Evolutionary conservation across 2,329 filamentous ascomycete genomes (phyloP).

Genomic region (Verticillium nubilum): DNA sequence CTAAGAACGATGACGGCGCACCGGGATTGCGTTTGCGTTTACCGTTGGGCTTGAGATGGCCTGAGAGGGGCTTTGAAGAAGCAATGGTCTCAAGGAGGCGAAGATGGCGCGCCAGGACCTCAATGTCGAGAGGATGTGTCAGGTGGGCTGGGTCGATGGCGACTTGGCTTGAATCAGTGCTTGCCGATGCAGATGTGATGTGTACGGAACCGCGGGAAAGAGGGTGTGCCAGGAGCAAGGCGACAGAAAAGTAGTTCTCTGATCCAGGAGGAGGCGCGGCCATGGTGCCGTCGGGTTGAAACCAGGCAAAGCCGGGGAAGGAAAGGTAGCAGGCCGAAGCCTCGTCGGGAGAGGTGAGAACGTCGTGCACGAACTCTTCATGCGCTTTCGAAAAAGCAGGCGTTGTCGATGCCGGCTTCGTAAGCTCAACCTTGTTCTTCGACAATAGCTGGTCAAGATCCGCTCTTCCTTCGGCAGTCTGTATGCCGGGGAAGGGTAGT

Average conservation of each 20-base stretch:
- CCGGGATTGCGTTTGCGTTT: constrained; percentile 7
- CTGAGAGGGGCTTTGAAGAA: constrained; percentile 32
- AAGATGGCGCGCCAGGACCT: constrained; percentile 40
- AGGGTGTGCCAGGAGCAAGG: constrained; percentile 55
- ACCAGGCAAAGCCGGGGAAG: constrained; percentile 11
- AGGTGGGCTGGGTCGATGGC: constrained; percentile 49
- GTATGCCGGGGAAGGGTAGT: constrained; percentile 14
- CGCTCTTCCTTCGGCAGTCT: constrained; percentile 19
- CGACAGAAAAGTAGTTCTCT: constrained; percentile 46
- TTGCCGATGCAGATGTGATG: constrained; percentile 36
- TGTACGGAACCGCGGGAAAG: constrained; percentile 56
- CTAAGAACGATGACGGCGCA: constrained; percentile 16
- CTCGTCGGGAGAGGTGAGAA: constrained; percentile 8
- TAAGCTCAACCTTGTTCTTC: background rate
- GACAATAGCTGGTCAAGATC: constrained; percentile 24
- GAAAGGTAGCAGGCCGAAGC: constrained; percentile 12
- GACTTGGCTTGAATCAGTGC: constrained; percentile 12
- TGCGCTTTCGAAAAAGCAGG: constrained; percentile 5
- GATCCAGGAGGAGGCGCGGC: constrained; percentile 9
- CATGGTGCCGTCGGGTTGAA: constrained; percentile 8
- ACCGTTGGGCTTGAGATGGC: constrained; percentile 34
- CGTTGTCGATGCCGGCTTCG: background rate
- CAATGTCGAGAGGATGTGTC: constrained; percentile 50
- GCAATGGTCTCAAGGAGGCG: constrained; percentile 32
- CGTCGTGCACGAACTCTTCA: constrained; percentile 9